Evolutionary conservation across 805 yeast genomes (phyloP).

Genomic region (Henningerozyma blattae): DNA sequence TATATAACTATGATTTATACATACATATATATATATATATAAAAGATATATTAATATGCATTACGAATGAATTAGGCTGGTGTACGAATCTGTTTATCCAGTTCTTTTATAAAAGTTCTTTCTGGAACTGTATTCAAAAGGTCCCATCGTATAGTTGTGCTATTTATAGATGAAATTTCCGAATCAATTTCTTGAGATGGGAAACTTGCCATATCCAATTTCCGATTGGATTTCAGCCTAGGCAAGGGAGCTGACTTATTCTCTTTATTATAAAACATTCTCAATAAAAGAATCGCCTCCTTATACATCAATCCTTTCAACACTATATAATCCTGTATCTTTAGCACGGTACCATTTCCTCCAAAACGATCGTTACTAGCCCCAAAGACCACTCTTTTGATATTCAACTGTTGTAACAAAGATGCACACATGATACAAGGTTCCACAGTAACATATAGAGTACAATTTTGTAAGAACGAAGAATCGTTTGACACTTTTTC

Average conservation of each 20-base stretch:
- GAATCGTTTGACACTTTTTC: background rate
- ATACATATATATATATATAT: too few relatives aligned
- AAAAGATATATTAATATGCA: too few relatives aligned
- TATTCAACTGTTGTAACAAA: slow-evolving; percentile 69
- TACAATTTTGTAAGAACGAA: slow-evolving; percentile 26
- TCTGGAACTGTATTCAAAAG: too few relatives aligned
- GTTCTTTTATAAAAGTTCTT: too few relatives aligned
- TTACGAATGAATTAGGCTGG: too few relatives aligned
- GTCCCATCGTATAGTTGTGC: too few relatives aligned
- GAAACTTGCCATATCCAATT: slow-evolving; percentile 40
- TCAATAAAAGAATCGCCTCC: slow-evolving; percentile 71
- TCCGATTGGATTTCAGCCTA: slow-evolving; percentile 58
- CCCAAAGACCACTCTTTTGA: slow-evolving; percentile 70
- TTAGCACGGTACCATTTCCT: slow-evolving; percentile 82
- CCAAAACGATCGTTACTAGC: slow-evolving; percentile 95
- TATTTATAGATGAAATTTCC: too few relatives aligned
- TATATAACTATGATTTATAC: too few relatives aligned
- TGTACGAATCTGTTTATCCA: too few relatives aligned
- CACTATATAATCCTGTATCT: slow-evolving; percentile 37
- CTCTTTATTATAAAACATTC: slow-evolving; percentile 77
- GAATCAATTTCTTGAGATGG: slow-evolving; percentile 28
- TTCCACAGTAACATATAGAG: slow-evolving; percentile 87
- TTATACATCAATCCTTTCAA: slow-evolving; percentile 70
- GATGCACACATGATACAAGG: slow-evolving; percentile 98
- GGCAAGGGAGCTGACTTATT: slow-evolving; percentile 80